phyloP scores from a whole-genome alignment of 345 rosid genomes.

The Lepidium didymum region DNA sequence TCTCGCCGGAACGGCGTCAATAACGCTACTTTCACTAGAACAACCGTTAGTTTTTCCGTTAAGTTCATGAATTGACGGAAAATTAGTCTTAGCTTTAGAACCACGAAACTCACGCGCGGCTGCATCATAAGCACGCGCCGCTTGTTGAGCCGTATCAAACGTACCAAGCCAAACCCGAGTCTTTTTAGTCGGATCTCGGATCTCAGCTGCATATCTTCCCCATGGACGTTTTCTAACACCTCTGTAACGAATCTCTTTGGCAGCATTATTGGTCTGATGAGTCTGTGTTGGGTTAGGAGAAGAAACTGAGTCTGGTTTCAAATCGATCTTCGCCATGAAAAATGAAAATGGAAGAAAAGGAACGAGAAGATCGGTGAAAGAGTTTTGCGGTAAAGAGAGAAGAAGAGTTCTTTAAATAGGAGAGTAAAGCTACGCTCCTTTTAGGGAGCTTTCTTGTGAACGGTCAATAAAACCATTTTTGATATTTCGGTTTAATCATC shows the following conservation, averaged over 20 bases:
- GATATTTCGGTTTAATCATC: not conserved
- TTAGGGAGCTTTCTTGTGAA: conserved; percentile 32
- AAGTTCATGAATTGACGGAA: conserved; percentile 35
- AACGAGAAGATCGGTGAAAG: conserved; percentile 11
- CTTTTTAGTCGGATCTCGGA: conserved; percentile 79
- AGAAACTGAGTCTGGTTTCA: conserved; percentile 1
- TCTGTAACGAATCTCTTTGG: conserved; percentile 57
- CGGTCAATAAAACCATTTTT: conserved; percentile 26
- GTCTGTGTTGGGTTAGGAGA: not conserved
- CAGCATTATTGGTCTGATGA: not conserved
- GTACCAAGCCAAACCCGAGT: conserved; percentile 97
- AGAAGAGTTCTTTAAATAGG: conserved; percentile 28
- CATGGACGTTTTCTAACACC: conserved; percentile 93
- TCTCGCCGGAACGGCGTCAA: conserved; percentile 40
- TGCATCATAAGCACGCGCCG: conserved; percentile 80
- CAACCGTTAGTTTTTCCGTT: conserved; percentile 21
- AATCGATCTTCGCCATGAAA: not conserved
- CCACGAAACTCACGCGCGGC: conserved; percentile 83
- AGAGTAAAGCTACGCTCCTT: conserved; percentile 32
- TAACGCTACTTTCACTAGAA: conserved; percentile 66
- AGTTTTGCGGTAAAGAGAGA: conserved; percentile 9
- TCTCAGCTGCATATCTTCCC: conserved; percentile 95
- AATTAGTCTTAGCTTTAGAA: conserved; percentile 74
- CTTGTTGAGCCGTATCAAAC: conserved; percentile 81
- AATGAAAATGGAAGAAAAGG: not conserved